Evolutionary conservation across 1,284 basidiomycete genomes (phyloP), one percentile per base, ranked within the genome.

Genomic region (Neonothopanus nambi): DNA sequence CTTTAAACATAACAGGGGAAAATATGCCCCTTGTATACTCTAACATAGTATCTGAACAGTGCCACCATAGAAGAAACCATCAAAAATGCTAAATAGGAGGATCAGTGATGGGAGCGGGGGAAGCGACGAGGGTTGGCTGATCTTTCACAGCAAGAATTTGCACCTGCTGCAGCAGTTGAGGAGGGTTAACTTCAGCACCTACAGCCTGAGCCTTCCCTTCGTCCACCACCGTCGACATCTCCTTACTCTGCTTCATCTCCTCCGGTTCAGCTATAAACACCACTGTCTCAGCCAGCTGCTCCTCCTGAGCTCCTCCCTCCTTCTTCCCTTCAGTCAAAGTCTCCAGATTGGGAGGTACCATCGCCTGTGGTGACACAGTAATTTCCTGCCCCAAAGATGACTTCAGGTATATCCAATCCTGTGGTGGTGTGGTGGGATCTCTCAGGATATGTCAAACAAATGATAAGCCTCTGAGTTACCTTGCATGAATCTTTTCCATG

Each of bases 371-470:
- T 33, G 52, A 21, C n/a, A 26, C 46, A 8, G 30, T 35, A 15
- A 47, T 18, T 20, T 41, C 44, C 23, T 46, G 36, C 30, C 44
- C 15, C 8, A 47, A 38, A n/a, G 52, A 39, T 17, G 21, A 24
- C 21, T 45, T 45, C 4, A 1, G 81, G 81, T 2, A 86, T 68
- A 6, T 55, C 45, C 8, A 65, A 66, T 7, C 73, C 76, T 3
- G 77, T 75, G 59, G 86, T 84, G 44, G 80, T 72, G 59, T n/a
- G n/a, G n/a, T n/a, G n/a, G n/a, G n/a, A n/a, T n/a, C n/a, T n/a
- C n/a, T n/a, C n/a, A n/a, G n/a, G n/a, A n/a, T n/a, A n/a, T n/a
- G n/a, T n/a, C n/a, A n/a, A n/a, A n/a, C n/a, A n/a, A n/a, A n/a
- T n/a, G n/a, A n/a, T n/a, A n/a, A n/a, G n/a, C n/a, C n/a, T n/a